These are phyloP conservation scores for Raffaelea ambrosiae DNA, from an alignment of 2,329 filamentous ascomycete genomes.

Conservation along the genomic window DNA sequence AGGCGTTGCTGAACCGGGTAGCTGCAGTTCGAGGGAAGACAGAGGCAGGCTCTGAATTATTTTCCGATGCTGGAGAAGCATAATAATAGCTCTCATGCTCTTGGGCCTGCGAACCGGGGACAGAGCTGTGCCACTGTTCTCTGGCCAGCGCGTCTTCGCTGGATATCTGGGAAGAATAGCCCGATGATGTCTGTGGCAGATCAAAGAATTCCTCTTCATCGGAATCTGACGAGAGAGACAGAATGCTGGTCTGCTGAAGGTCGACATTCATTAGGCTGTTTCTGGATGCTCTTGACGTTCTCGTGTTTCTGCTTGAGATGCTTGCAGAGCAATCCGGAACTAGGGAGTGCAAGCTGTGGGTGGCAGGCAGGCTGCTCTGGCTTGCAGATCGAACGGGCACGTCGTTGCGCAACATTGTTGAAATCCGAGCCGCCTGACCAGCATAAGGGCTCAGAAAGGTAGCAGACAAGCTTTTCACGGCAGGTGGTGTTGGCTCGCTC, in stretches of 20 bases:
- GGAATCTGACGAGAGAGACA: conserved; percentile 50
- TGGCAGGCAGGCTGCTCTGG: conserved; percentile 9
- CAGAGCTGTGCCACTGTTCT: background rate
- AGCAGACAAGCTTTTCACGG: background rate
- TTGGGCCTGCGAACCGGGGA: background rate
- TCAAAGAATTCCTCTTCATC: conserved; percentile 36
- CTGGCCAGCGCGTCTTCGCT: background rate
- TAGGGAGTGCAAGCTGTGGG: too few relatives aligned
- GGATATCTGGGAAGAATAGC: conserved; percentile 11
- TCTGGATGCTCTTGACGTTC: conserved; percentile 44
- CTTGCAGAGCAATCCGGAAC: conserved; percentile 35
- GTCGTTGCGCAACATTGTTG: background rate
- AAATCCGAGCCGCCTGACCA: background rate
- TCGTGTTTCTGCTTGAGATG: conserved; percentile 46
- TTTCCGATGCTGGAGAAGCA: background rate
- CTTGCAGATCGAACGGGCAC: background rate
- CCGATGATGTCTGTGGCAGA: conserved; percentile 21
- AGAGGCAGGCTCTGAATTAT: background rate
- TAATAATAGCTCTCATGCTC: background rate
- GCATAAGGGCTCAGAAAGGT: background rate
- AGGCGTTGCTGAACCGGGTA: conserved; percentile 21
- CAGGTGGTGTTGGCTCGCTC: background rate
- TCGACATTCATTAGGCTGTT: conserved; percentile 42
- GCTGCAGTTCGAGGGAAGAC: conserved; percentile 12
- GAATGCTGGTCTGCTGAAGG: conserved; percentile 44